Percentiles rank a stretch among this genome's conserved stretches.
Conservation (phyloP, 2,329 filamentous ascomycete species). For the Salinomyces thailandicus region DNA sequence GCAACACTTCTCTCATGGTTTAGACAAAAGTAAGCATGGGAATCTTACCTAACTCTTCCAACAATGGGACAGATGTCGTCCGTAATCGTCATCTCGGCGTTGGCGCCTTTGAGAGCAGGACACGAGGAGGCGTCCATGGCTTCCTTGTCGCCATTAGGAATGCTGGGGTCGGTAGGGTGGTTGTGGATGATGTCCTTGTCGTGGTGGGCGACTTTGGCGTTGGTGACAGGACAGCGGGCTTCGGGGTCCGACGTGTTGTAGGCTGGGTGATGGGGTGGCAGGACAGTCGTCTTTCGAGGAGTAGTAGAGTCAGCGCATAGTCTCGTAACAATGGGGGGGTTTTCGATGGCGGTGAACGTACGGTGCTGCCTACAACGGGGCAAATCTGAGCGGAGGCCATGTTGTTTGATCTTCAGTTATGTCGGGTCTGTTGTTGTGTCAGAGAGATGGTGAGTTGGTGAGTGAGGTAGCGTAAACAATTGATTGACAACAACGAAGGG, state of each 20-base stretch:
- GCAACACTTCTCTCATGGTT: constrained; percentile 29
- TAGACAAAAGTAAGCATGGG: too few relatives aligned
- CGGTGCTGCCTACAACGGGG: constrained; percentile 33
- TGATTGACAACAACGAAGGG: not conserved
- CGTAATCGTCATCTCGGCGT: constrained; percentile 27
- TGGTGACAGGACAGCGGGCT: constrained; percentile 36
- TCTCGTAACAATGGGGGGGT: too few relatives aligned
- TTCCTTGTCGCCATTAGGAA: constrained; percentile 16
- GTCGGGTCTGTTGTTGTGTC: too few relatives aligned
- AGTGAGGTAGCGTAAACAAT: not conserved
- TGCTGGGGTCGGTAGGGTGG: constrained; percentile 29
- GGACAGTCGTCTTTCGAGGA: constrained; percentile 34
- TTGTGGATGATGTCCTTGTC: constrained; percentile 30
- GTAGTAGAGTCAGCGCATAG: too few relatives aligned
- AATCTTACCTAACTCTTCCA: constrained; percentile 31
- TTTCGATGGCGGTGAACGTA: too few relatives aligned
- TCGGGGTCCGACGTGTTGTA: constrained; percentile 31
- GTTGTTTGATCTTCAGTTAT: constrained; percentile 2
- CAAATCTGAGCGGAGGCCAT: constrained; percentile 17
- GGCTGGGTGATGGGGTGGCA: constrained; percentile 34
- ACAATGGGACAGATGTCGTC: constrained; percentile 36
- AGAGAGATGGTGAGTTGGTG: too few relatives aligned
- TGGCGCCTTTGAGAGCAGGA: constrained; percentile 32
- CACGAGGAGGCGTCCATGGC: constrained; percentile 29
- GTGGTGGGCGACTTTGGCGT: constrained; percentile 37